Percentiles rank a stretch among this genome's conserved stretches.
Conservation (phyloP, 768 basidiomycete species). For the Leccinum pellstonianum region DNA sequence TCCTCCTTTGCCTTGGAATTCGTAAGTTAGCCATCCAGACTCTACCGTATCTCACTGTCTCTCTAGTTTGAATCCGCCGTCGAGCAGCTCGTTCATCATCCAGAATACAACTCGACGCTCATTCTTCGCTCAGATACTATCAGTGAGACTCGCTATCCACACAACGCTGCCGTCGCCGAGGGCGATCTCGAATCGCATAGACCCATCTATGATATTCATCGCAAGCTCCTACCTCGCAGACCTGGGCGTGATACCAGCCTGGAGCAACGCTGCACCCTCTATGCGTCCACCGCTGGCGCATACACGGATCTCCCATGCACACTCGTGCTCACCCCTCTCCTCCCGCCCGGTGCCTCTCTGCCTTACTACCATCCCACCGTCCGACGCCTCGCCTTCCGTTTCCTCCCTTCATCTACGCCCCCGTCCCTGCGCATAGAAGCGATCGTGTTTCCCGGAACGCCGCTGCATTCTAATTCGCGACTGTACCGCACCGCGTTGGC, state of each 20-base stretch:
- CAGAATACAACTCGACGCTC: conserved; percentile 90
- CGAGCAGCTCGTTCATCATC: conserved; percentile 77
- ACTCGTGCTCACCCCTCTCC: conserved; percentile 62
- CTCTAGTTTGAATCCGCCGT: conserved; percentile 70
- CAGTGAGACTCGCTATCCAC: conserved; percentile 26
- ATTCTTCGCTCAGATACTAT: conserved; percentile 82
- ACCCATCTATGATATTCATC: conserved; percentile 54
- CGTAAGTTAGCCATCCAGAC: conserved; percentile 30
- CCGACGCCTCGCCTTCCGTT: conserved; percentile 78
- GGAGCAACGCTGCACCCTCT: conserved; percentile 80
- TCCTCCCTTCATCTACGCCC: conserved; percentile 36
- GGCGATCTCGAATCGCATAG: conserved; percentile 36
- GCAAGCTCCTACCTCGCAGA: conserved; percentile 73
- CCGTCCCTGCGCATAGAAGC: conserved; percentile 25
- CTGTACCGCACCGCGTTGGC: conserved; percentile 79
- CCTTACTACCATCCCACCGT: conserved; percentile 94
- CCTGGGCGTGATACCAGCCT: conserved; percentile 72
- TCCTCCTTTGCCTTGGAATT: conserved; percentile 43
- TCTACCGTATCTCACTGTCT: background rate
- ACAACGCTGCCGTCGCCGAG: conserved; percentile 27
- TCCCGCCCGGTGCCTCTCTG: conserved; percentile 43
- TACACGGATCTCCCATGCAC: conserved; percentile 30
- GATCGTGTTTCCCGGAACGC: conserved; percentile 41
- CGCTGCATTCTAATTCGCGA: conserved; percentile 55
- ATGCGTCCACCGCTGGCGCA: conserved; percentile 33